Evolutionary conservation across 2,329 filamentous ascomycete species (phyloP).

Genomic region (Plenodomus lindquistii): DNA sequence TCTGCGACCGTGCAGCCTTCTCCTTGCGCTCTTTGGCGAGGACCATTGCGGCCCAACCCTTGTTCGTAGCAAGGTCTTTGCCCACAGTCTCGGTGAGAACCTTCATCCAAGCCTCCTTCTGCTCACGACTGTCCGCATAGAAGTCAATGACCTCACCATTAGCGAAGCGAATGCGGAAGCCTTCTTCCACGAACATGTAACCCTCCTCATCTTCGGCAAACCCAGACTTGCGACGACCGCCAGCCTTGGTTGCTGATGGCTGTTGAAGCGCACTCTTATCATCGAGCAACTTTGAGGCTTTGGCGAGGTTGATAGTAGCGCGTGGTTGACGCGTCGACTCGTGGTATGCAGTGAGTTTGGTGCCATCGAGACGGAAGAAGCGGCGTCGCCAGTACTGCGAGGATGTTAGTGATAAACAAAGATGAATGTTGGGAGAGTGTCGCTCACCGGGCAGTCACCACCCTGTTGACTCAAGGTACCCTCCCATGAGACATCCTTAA

Average conservation of each 20-base stretch:
- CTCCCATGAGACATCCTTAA: constrained; percentile 78
- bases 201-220: constrained; percentile 98
- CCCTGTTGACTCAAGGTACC: constrained; percentile 94
- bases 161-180: constrained; percentile 97
- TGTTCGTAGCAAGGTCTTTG: constrained; percentile 55
- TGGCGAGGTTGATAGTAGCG: constrained; percentile 93
- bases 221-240: constrained; percentile 84
- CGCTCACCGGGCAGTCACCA: constrained; percentile 90
- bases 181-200: constrained; percentile 99
- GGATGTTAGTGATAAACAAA: constrained; percentile 11
- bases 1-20: constrained; percentile 28
- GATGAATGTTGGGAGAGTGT: background rate
- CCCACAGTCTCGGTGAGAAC: constrained; percentile 74
- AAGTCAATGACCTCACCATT: constrained; percentile 99
- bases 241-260: constrained; percentile 73
- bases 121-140: constrained; percentile 84
- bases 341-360: constrained; percentile 92
- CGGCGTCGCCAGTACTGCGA: constrained; percentile 91
- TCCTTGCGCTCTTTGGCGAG: constrained; percentile 52
- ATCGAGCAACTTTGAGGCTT: constrained; percentile 90
- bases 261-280: constrained; percentile 83
- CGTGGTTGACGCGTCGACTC: constrained; percentile 93
- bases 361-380: constrained; percentile 91
- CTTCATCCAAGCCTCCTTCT: constrained; percentile 95
- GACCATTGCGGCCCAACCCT: constrained; percentile 66